These are phyloP conservation scores for Lepidium africanum DNA, from an alignment of 345 rosid genomes.

Conservation along the genomic window DNA sequence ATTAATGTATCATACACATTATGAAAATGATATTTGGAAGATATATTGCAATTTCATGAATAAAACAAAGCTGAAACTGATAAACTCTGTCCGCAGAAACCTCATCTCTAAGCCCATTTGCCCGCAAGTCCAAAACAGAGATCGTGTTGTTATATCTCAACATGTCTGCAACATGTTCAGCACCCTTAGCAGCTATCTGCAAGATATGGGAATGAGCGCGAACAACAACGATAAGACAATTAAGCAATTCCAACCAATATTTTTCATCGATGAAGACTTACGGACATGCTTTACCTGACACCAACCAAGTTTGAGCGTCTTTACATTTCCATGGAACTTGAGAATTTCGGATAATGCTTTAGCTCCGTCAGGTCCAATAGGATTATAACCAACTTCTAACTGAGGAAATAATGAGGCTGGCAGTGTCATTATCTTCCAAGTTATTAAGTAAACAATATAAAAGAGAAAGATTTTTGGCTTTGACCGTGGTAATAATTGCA, in stretches of 20 bases:
- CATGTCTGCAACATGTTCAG: slow-evolving; percentile 77
- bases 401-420: slow-evolving; percentile 22
- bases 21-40: not conserved
- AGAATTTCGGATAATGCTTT: slow-evolving; percentile 82
- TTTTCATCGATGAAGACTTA: not conserved
- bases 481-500: slow-evolving; percentile 59
- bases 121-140: slow-evolving; percentile 78
- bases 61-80: not conserved
- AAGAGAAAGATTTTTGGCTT: slow-evolving; percentile 19
- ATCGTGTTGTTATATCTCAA: slow-evolving; percentile 81
- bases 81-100: slow-evolving; percentile 32
- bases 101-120: slow-evolving; percentile 91
- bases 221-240: not conserved
- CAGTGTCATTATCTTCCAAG: slow-evolving; percentile 9
- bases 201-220: not conserved
- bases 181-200: slow-evolving; percentile 90
- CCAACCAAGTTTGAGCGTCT: slow-evolving; percentile 92
- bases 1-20: not conserved
- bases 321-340: slow-evolving; percentile 83
- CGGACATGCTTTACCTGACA: slow-evolving; percentile 58
- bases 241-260: not conserved
- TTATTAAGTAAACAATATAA: not conserved
- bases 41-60: not conserved
- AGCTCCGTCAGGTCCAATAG: slow-evolving; percentile 81
- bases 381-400: slow-evolving; percentile 94